Conservation (phyloP, 169 alveolate species). For the Plasmodium blacklocki region DNA sequence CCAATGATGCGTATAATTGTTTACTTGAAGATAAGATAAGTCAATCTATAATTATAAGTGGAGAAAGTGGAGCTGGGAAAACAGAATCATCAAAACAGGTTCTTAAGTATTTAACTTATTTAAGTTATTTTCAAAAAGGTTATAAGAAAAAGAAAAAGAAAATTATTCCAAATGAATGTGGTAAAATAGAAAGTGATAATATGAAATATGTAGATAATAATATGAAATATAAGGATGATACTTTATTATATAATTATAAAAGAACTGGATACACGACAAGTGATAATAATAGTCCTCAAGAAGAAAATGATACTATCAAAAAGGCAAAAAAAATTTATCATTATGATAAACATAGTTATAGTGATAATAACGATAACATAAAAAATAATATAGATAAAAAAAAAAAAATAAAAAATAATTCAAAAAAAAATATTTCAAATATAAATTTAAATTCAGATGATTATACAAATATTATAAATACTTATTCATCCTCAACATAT, state of each 20-base stretch:
- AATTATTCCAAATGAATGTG: not conserved
- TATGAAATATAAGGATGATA: not conserved
- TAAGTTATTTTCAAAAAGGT: constrained; percentile 49
- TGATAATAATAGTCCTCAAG: not conserved
- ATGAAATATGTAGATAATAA: not conserved
- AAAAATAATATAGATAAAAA: constrained; percentile 1
- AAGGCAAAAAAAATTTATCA: not conserved
- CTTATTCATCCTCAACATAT: constrained; percentile 17
- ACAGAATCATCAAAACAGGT: constrained; percentile 98
- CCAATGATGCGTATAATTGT: constrained; percentile 89
- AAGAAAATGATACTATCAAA: constrained; percentile 6
- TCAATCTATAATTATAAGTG: constrained; percentile 98
- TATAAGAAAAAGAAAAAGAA: constrained; percentile 9
- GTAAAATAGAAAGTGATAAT: not conserved
- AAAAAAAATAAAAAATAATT: constrained; percentile 1
- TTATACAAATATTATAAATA: not conserved
- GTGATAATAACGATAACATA: not conserved
- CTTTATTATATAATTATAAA: too few relatives aligned
- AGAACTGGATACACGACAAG: too few relatives aligned
- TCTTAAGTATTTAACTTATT: constrained; percentile 85
- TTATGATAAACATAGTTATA: not conserved
- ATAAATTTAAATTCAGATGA: not conserved
- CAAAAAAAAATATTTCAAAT: not conserved
- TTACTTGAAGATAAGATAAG: constrained; percentile 81
- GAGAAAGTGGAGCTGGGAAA: constrained; percentile 99